Percentiles rank a stretch among this genome's conserved stretches.
phyloP scores from a whole-genome alignment of 257 asterid genomes.

The Nicotiana paniculata region DNA sequence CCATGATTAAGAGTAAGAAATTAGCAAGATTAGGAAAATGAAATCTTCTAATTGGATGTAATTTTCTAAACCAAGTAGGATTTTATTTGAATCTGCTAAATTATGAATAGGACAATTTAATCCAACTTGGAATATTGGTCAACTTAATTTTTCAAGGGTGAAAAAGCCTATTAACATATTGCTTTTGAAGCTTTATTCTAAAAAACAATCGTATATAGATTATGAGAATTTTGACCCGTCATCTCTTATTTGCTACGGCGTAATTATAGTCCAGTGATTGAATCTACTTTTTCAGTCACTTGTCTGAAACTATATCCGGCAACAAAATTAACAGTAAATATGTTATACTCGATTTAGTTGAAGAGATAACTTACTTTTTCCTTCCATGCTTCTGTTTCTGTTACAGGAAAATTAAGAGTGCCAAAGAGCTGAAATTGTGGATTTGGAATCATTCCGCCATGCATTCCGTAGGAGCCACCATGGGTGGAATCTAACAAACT shows the following conservation, averaged over 20 bases:
- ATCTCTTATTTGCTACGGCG: background rate
- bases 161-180: no score
- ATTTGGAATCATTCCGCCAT: conserved; percentile 68
- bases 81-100: no score
- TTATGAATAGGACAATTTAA: no score
- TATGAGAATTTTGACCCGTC: background rate
- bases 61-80: no score
- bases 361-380: conserved; percentile 57
- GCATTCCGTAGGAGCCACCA: conserved; percentile 60
- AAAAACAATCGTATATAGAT: no score
- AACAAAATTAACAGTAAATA: background rate
- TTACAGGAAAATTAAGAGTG: conserved; percentile 68
- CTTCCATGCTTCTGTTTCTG: conserved; percentile 82
- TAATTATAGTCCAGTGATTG: background rate
- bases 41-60: no score
- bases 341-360: background rate
- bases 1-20: no score
- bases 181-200: no score
- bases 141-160: no score
- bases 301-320: background rate
- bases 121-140: no score
- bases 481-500: conserved; percentile 78
- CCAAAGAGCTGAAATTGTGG: conserved; percentile 58
- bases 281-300: no score
- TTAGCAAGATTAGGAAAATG: no score